Base-by-base conservation (phyloP, 768 basidiomycete genomes). In the Amanita jacksonii region DNA sequence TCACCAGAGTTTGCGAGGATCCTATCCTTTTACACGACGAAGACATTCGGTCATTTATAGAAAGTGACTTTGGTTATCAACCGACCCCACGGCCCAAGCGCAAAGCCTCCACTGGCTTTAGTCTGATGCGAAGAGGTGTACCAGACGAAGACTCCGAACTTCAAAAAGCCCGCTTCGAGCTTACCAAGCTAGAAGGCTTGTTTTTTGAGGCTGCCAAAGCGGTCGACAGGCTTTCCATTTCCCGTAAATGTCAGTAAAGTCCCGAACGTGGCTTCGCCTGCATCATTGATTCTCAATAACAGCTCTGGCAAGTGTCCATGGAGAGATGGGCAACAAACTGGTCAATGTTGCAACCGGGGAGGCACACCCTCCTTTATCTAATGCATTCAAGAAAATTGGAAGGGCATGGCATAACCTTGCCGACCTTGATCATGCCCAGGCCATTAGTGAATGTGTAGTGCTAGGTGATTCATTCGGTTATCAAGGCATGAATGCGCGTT, bases 51-150 rank as follows among this genome's bases (percentile, higher is more conserved):
- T 85, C 85, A 12, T 99, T 99, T 59, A 77, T 99, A 48, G 96
- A 99, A 64, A 92, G 83, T 52, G 94, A 98, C 62, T 99, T 98
- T 66, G 96, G 96, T 20, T 92, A 90, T 56, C 89, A 88, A 54
- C 88, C 85, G 4, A 90, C 77, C 12, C 84, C 84, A 8, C 74
- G 78, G 32, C 80, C 78, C 40, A 74, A 78, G 48, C 77, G 77
- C 53, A 92, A 85, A 63, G 66, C 77, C 0, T 73, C 75, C 20
- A 75, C 83, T 3, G 82, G 85, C 4, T 91, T 90, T 54, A 76
- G 74, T 34, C 69, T 91, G 38, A 84, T 90, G 15, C 69, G 79
- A 23, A 73, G 91, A 6, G 77, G 78, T 19, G 85, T 92, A 2
- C 85, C 89, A 4, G 94, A 96, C 55, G 94, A 96, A 62, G 93